Conservation (phyloP, 257 asterid species). For the Solanum ossicruentum region DNA sequence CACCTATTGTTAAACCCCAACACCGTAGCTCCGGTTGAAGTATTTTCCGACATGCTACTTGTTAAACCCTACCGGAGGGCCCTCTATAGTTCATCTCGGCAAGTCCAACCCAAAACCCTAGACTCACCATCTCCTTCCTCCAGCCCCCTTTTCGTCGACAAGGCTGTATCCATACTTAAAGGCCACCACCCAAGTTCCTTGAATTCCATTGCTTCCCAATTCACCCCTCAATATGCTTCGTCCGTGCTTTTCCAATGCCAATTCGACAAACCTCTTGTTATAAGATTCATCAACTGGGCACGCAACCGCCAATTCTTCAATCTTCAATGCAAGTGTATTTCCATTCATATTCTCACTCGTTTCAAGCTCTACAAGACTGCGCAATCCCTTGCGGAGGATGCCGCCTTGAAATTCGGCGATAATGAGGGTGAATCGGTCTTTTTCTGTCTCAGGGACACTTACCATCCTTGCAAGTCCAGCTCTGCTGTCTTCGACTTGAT, state of each 20-base stretch:
- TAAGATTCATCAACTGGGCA: slow-evolving; percentile 63
- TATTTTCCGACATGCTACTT: slow-evolving; percentile 36
- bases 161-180: slow-evolving; percentile 48
- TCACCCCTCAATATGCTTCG: slow-evolving; percentile 61
- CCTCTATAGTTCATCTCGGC: slow-evolving; percentile 16
- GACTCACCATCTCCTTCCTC: slow-evolving; percentile 17
- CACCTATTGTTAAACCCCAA: not conserved
- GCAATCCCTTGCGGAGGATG: slow-evolving; percentile 48
- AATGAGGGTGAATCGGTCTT: slow-evolving; percentile 33
- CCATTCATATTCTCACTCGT: slow-evolving; percentile 74
- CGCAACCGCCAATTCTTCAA: slow-evolving; percentile 49
- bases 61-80: slow-evolving; percentile 18
- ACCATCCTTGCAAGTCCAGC: slow-evolving; percentile 58
- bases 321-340: slow-evolving; percentile 45
- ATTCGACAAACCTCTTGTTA: slow-evolving; percentile 21
- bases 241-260: slow-evolving; percentile 53
- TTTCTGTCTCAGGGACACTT: slow-evolving; percentile 43
- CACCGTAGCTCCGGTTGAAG: not conserved
- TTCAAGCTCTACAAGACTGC: slow-evolving; percentile 66
- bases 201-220: slow-evolving; percentile 33
- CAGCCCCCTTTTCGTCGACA: slow-evolving; percentile 27
- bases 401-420: slow-evolving; percentile 16
- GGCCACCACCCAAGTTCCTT: slow-evolving; percentile 36
- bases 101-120: slow-evolving; percentile 6
- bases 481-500: slow-evolving; percentile 72